These are phyloP conservation scores for Tricholoma sp. DNA, from an alignment of 768 basidiomycete genomes.

Conservation along the genomic window DNA sequence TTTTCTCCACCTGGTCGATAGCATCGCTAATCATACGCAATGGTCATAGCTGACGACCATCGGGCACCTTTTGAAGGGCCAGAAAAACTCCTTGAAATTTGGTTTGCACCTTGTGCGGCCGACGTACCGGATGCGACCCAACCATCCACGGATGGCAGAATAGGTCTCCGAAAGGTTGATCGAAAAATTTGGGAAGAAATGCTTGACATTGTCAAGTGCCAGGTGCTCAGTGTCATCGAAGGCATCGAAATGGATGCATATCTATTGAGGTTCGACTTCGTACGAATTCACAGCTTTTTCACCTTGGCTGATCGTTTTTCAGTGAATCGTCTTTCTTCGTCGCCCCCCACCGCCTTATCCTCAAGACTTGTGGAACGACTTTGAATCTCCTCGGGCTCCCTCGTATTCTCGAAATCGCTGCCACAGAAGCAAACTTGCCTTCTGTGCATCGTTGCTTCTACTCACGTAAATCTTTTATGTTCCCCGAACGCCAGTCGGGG, in stretches of 20 bases:
- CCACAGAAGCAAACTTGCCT: conserved; percentile 55
- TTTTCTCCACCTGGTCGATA: conserved; percentile 43
- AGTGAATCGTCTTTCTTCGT: conserved; percentile 98
- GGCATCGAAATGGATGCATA: conserved; percentile 95
- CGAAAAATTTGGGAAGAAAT: conserved; percentile 90
- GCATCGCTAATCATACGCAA: conserved; percentile 30
- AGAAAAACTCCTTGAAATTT: conserved; percentile 94
- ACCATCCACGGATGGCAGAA: conserved; percentile 34
- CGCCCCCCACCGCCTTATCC: conserved; percentile 89
- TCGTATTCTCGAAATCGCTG: conserved; percentile 91
- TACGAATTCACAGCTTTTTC: conserved; percentile 5
- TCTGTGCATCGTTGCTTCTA: conserved; percentile 92
- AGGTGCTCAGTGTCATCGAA: conserved; percentile 85
- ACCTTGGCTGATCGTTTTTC: conserved; percentile 11
- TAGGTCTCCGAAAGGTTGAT: conserved; percentile 74
- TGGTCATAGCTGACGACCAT: conserved; percentile 29
- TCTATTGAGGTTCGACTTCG: conserved; percentile 73
- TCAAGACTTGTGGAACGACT: conserved; percentile 99
- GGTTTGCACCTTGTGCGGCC: conserved; percentile 83
- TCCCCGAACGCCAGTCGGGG: conserved; percentile 90
- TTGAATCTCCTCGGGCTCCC: conserved; percentile 94
- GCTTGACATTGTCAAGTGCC: conserved; percentile 95
- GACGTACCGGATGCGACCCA: conserved; percentile 44
- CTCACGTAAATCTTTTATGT: conserved; percentile 98
- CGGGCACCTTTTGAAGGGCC: conserved; percentile 82